A percentile compares a stretch with the other conserved stretches of the same genome.
These are phyloP conservation scores for Delphinella strobiligena DNA, from an alignment of 2,329 filamentous ascomycete genomes.

Conservation along the genomic window DNA sequence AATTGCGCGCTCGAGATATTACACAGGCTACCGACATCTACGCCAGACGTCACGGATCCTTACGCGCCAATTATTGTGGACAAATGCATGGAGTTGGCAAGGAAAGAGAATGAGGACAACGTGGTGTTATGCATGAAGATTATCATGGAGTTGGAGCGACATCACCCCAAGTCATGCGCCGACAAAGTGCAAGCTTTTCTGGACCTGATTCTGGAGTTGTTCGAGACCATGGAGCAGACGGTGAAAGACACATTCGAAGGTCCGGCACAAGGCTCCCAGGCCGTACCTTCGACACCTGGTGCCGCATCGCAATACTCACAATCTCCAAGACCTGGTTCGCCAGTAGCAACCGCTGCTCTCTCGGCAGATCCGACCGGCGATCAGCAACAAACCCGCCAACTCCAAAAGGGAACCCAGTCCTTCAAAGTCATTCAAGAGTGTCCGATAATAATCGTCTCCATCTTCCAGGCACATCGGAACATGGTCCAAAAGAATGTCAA, in stretches of 20 bases:
- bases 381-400: slow-evolving; percentile 65
- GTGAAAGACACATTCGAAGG: slow-evolving; percentile 93
- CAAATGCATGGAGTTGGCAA: slow-evolving; percentile 76
- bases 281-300: slow-evolving; percentile 53
- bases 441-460: slow-evolving; percentile 95
- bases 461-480: slow-evolving; percentile 83
- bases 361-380: slow-evolving; percentile 65
- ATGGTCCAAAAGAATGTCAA: slow-evolving; percentile 78
- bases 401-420: slow-evolving; percentile 92
- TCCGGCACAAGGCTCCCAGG: slow-evolving; percentile 44
- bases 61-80: slow-evolving; percentile 85
- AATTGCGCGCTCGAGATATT: slow-evolving; percentile 91
- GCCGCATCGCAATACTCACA: slow-evolving; percentile 55
- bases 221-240: slow-evolving; percentile 85
- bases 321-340: slow-evolving; percentile 80
- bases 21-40: slow-evolving; percentile 67
- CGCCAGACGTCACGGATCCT: slow-evolving; percentile 70
- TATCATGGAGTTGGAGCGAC: slow-evolving; percentile 89
- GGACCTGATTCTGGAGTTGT: slow-evolving; percentile 86
- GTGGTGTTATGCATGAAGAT: slow-evolving; percentile 97
- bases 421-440: slow-evolving; percentile 98
- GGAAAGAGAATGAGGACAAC: slow-evolving; percentile 95
- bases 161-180: slow-evolving; percentile 67
- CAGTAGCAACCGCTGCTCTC: slow-evolving; percentile 54
- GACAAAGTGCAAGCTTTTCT: slow-evolving; percentile 82